phyloP scores from a whole-genome alignment of 2,329 filamentous ascomycete genomes.

The Aquanectria penicillioides region DNA sequence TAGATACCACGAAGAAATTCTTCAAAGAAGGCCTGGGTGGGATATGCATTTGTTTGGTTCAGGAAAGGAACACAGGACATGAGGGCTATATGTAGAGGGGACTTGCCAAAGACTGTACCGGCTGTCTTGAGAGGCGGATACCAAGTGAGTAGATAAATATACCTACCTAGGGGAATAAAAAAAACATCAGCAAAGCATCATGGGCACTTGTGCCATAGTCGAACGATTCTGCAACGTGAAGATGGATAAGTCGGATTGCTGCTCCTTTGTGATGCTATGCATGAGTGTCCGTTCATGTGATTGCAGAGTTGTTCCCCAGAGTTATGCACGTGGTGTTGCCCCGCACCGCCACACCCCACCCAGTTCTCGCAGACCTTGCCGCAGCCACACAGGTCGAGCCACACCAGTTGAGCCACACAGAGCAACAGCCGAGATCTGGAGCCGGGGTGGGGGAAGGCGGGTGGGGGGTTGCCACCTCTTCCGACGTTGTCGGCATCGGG shows the following conservation, averaged over 20 bases:
- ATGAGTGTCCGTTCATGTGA: no score
- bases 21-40: neutral
- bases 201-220: no score
- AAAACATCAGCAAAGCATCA: no score
- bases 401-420: conserved; percentile 1
- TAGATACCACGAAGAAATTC: conserved; percentile 10
- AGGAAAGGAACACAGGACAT: conserved; percentile 4
- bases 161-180: neutral
- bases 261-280: no score
- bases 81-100: neutral
- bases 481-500: conserved; percentile 29
- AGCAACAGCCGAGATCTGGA: conserved; percentile 38
- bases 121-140: neutral
- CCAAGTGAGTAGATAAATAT: neutral
- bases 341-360: conserved; percentile 22
- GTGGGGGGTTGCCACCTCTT: conserved; percentile 17
- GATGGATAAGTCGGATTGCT: no score
- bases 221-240: no score
- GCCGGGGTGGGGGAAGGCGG: conserved; percentile 27
- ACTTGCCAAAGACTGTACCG: neutral
- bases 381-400: conserved; percentile 27
- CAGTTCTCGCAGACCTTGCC: neutral
- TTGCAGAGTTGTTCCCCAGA: no score
- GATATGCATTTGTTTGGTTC: neutral
- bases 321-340: neutral